These are phyloP conservation scores for Massospora cicadina DNA, from an alignment of 371 early-diverging fungal species.

Conservation along the genomic window DNA sequence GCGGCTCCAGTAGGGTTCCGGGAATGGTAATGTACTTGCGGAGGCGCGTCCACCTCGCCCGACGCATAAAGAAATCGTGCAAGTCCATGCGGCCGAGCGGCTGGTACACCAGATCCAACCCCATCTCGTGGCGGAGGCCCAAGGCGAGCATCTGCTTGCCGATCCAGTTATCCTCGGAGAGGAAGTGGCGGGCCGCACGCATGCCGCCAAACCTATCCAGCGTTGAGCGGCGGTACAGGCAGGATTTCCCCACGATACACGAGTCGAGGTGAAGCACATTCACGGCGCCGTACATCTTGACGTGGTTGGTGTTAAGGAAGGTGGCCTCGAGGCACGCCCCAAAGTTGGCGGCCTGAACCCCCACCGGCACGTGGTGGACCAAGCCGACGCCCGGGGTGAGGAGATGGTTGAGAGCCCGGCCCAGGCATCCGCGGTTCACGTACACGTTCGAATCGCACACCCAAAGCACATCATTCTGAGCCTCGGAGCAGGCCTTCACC, in stretches of 20 bases:
- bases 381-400: conserved; percentile 62
- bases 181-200: conserved; percentile 60
- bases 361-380: conserved; percentile 82
- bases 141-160: conserved; percentile 66
- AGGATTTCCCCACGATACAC: conserved; percentile 89
- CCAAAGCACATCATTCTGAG: conserved; percentile 83
- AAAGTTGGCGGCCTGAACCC: conserved; percentile 43
- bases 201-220: conserved; percentile 69
- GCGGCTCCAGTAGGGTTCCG: conserved; percentile 77
- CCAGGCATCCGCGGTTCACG: conserved; percentile 51
- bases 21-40: conserved; percentile 75
- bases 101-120: conserved; percentile 68
- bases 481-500: conserved; percentile 51
- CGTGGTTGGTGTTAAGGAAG: conserved; percentile 79
- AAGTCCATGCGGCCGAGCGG: conserved; percentile 51
- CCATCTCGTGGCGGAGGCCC: conserved; percentile 69
- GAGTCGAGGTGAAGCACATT: conserved; percentile 64
- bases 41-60: conserved; percentile 80
- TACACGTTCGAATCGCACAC: conserved; percentile 79
- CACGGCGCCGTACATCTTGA: conserved; percentile 82
- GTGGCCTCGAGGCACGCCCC: conserved; percentile 70
- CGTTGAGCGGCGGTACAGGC: conserved; percentile 70
- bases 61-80: conserved; percentile 54
- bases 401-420: conserved; percentile 55
- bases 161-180: conserved; percentile 90